These are phyloP conservation scores for Quercus berberidifolia DNA, from an alignment of 306 rosid genomes.

Conservation along the genomic window DNA sequence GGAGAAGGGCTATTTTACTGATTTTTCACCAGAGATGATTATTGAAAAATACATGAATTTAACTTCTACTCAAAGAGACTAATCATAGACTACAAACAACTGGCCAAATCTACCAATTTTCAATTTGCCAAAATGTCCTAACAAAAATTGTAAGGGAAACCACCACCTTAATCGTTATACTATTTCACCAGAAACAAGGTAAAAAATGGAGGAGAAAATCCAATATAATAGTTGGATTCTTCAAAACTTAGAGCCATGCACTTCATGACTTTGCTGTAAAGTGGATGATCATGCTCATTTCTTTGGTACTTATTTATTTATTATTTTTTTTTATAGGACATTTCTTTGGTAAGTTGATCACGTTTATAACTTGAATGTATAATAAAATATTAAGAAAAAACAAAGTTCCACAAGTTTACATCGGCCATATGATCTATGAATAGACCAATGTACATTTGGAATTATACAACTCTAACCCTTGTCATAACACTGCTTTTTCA, in stretches of 20 bases:
- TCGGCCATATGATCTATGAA: too few species aligned
- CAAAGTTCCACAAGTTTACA: too few species aligned
- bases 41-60: conserved; percentile 46
- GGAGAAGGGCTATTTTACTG: conserved; percentile 81
- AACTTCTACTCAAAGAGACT: conserved; percentile 33
- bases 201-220: conserved; percentile 5
- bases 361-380: conserved; percentile 27
- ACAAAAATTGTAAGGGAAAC: background rate
- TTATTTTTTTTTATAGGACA: too few species aligned
- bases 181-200: background rate
- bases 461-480: too few species aligned
- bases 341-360: too few species aligned
- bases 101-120: background rate
- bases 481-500: too few species aligned
- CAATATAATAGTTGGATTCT: background rate
- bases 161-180: background rate
- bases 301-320: too few species aligned
- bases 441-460: too few species aligned
- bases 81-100: background rate
- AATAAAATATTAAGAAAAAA: too few species aligned
- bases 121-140: background rate
- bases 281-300: conserved; percentile 23
- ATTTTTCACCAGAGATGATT: conserved; percentile 63
- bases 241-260: conserved; percentile 4
- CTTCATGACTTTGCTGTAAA: conserved; percentile 15